Evolutionary conservation across 768 basidiomycete species (phyloP), one percentile per base, ranked within the genome.

Genomic region (Suillus bovinus): DNA sequence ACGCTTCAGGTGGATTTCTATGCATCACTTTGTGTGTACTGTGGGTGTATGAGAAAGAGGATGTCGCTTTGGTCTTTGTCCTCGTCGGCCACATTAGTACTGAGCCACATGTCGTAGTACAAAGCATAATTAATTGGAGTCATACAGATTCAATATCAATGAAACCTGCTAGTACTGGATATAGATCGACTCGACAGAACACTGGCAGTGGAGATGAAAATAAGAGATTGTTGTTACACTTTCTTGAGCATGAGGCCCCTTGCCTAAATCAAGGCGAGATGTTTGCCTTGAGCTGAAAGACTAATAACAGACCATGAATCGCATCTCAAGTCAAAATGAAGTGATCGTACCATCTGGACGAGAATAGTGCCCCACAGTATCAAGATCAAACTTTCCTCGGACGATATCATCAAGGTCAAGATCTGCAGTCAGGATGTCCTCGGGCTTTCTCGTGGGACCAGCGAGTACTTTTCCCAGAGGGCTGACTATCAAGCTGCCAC

Each of bases 321-420:
- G 34, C 56, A 72, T 20, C 29, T 39, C 20, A 27, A 52, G 13
- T n/a, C 0, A 50, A 38, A 42, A 50, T 52, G 54, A 34, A 22
- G 13, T 38, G 34, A 29, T 69, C 84, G 59, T 67, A 86, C 86
- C 69, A 70, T 87, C 86, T 24, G 81, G 77, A 60, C 87, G 70
- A 0, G 85, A 80, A 69, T 89, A 89, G 69, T 88, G 86, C 1
- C 87, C 87, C 1, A 80, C 80, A 2, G 80, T 76, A 67, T 88
- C 88, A 56, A 89, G 68, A 69, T 88, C 87, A 64, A 86, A 85
- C 71, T 87, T 88, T 24, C 81, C 84, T 46, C 86, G 72, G 0
- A 81, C 59, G 61, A 83, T 75, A 61, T 87, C 86, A 63, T 86
- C 82, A 61, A 88, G 67, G 70, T 88, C 84, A 39, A 89, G 69